Base-by-base conservation (phyloP, 495 filamentous ascomycete genomes). In the Xylaria curta region DNA sequence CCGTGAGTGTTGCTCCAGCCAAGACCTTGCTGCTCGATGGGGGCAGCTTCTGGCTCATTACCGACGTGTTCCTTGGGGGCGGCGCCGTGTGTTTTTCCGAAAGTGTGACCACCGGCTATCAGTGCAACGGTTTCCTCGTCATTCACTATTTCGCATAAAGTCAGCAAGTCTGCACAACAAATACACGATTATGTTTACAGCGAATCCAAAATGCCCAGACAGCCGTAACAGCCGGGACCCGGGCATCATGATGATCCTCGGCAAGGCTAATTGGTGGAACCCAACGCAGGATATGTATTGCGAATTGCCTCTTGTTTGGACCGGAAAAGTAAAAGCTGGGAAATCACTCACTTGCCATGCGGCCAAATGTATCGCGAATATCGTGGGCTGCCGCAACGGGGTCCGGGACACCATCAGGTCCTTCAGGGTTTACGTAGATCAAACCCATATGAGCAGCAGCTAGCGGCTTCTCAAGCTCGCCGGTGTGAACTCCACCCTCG, bases 361-460 rank as follows among this genome's bases (percentile, higher is more conserved):
- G 90, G 76, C 84, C 84, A 70, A 93, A 93, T 44, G 91, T 92
- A 68, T 82, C 82, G 68, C 91, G 91, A 76, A 93, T 92, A 78
- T 93, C 91, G 38, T 84, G 78, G 66, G 86, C 91, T 0, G 91
- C 85, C n/a, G 89, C 88, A 47, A 90, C 78, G 40, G 90, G 88
- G 78, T 93, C 91, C 36, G 89, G 90, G 21, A 83, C 85, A 74
- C 87, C 89, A 75, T 93, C 87, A n/a, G 91, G 91, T 15, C 91
- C 91, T 78, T 93, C 89, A 9, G 91, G 91, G 81, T 93, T 93
- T 62, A 92, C 90, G 77, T 92, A 93, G 82, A 93, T 92, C 76
- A 93, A 79, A 71, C 91, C 91, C 90, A 92, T 92, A 78, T 91
- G 87, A 40, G 87, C 83, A 40, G 90, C 89, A 28, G 84, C 91